Evolutionary conservation across 2,329 filamentous ascomycete genomes (phyloP).

Genomic region (Pleurostoma richardsiae): DNA sequence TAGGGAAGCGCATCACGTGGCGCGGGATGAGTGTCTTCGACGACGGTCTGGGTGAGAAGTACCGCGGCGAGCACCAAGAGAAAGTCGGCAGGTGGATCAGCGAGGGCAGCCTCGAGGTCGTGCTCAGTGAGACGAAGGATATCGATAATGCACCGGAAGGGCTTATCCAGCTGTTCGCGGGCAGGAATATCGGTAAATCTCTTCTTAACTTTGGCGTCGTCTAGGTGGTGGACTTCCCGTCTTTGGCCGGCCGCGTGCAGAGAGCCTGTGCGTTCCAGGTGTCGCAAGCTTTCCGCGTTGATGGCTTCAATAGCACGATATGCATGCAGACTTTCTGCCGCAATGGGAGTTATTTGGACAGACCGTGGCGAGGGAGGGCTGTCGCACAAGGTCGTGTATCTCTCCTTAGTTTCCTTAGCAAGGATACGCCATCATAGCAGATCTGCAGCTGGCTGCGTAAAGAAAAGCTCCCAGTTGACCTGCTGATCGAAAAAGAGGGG

Average conservation of each 20-base stretch:
- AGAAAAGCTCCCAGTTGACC: background rate
- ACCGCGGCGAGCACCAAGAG: constrained; percentile 57
- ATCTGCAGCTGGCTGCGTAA: background rate
- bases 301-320: too few relatives aligned
- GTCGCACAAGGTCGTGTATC: too few relatives aligned
- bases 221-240: too few relatives aligned
- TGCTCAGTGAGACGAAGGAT: constrained; percentile 55
- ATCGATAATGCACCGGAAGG: constrained; percentile 64
- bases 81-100: constrained; percentile 64
- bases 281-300: too few relatives aligned
- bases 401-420: too few relatives aligned
- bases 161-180: constrained; percentile 61
- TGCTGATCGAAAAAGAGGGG: background rate
- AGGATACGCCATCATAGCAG: too few relatives aligned
- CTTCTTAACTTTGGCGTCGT: constrained; percentile 40
- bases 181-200: constrained; percentile 70
- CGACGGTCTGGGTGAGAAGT: constrained; percentile 53
- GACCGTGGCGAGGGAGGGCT: too few relatives aligned
- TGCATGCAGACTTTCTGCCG: too few relatives aligned
- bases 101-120: constrained; percentile 60
- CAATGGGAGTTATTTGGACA: too few relatives aligned
- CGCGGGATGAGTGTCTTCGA: constrained; percentile 60
- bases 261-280: too few relatives aligned
- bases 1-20: constrained; percentile 58
- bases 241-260: too few relatives aligned